Conservation (phyloP, 2,329 filamentous ascomycete species). For the Ascochyta viciae-villosae region DNA sequence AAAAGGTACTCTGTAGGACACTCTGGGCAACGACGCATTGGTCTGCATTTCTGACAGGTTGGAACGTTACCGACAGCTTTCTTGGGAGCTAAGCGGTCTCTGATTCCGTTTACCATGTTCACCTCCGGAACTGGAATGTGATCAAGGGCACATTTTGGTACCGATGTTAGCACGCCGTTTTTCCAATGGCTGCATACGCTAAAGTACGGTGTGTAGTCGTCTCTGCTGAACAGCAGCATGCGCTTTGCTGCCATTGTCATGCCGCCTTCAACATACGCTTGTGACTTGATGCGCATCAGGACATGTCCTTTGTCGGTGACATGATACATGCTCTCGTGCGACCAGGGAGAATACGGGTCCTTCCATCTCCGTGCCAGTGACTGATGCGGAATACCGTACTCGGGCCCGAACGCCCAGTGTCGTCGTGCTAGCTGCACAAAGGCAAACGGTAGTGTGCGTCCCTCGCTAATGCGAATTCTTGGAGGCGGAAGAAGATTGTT, state of each 20-base stretch:
- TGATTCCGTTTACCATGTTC: slow-evolving; percentile 53
- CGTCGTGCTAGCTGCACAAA: slow-evolving; percentile 66
- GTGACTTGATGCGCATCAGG: slow-evolving; percentile 64
- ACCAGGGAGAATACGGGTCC: slow-evolving; percentile 59
- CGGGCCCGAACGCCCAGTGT: slow-evolving; percentile 55
- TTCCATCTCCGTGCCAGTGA: slow-evolving; percentile 62
- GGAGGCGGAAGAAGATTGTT: slow-evolving; percentile 60
- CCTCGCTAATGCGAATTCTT: slow-evolving; percentile 58
- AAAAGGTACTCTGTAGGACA: slow-evolving; percentile 69
- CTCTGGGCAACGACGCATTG: slow-evolving; percentile 66
- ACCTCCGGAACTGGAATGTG: slow-evolving; percentile 61
- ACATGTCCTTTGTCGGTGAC: slow-evolving; percentile 62
- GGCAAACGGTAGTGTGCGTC: slow-evolving; percentile 63
- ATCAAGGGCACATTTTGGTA: slow-evolving; percentile 66
- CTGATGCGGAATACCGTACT: slow-evolving; percentile 42
- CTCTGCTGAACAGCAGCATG: slow-evolving; percentile 64
- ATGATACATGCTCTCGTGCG: slow-evolving; percentile 61
- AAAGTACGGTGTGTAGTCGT: slow-evolving; percentile 69
- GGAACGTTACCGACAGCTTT: slow-evolving; percentile 56
- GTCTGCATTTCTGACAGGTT: slow-evolving; percentile 63
- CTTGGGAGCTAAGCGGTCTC: slow-evolving; percentile 23
- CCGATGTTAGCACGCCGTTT: slow-evolving; percentile 65
- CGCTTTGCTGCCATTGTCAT: slow-evolving; percentile 61
- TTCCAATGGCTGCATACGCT: slow-evolving; percentile 69
- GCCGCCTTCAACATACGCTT: slow-evolving; percentile 57